phyloP scores from a whole-genome alignment of 805 yeast genomes.

The Zygosaccharomyces pseudorouxii region DNA sequence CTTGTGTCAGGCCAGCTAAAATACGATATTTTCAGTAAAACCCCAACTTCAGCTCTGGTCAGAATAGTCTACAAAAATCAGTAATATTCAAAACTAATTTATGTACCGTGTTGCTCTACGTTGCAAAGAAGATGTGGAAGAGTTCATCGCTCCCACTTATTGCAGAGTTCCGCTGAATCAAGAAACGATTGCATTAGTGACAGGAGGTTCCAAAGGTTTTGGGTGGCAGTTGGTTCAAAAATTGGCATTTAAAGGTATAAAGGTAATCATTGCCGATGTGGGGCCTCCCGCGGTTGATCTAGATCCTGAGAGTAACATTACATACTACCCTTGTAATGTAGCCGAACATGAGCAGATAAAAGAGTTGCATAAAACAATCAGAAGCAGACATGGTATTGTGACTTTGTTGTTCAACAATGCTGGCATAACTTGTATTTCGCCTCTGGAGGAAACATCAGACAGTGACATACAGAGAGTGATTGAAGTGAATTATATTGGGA shows the following conservation, averaged over 20 bases:
- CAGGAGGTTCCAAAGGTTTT: constrained; percentile 82
- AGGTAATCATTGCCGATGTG: constrained; percentile 66
- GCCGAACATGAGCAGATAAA: constrained; percentile 46
- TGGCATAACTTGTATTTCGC: constrained; percentile 60
- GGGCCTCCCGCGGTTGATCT: constrained; percentile 28
- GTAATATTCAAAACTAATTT: neutral
- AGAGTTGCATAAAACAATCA: constrained; percentile 39
- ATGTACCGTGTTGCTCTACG: neutral
- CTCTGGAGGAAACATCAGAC: constrained; percentile 48
- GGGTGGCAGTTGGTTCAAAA: constrained; percentile 58
- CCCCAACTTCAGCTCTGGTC: neutral
- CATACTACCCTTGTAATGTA: constrained; percentile 68
- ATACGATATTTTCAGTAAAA: neutral
- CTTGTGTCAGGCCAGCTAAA: constrained; percentile 6
- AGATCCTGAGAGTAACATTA: constrained; percentile 38
- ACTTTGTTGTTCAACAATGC: constrained; percentile 82
- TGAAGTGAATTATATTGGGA: constrained; percentile 64
- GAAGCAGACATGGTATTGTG: constrained; percentile 48
- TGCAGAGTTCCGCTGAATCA: constrained; percentile 3
- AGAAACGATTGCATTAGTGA: constrained; percentile 62
- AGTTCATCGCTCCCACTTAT: neutral
- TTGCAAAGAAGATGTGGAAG: constrained; percentile 1
- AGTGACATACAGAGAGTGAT: constrained; percentile 60
- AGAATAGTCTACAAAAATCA: neutral
- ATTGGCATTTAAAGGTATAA: constrained; percentile 43